Percentiles rank a stretch among this genome's conserved stretches.
Conservation (phyloP, 1,284 basidiomycete genomes). For the Leucoagaricus sp. region DNA sequence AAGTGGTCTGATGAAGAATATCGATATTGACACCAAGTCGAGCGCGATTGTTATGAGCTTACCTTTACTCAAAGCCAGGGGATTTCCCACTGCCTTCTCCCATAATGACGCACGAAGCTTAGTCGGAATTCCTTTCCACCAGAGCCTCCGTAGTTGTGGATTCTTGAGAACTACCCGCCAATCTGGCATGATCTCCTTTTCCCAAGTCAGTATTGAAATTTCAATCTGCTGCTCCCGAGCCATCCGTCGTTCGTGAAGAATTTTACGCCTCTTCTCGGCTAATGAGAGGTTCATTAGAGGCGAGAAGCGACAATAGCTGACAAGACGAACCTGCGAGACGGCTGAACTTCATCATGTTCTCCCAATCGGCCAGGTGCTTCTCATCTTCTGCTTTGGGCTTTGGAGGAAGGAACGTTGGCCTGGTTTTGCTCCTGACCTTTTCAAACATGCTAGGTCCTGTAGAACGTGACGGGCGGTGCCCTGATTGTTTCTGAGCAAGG, state of each 20-base stretch:
- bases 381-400: slow-evolving; percentile 81
- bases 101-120: slow-evolving; percentile 86
- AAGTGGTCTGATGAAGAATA: slow-evolving; percentile 61
- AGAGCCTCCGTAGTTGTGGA: slow-evolving; percentile 68
- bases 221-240: slow-evolving; percentile 72
- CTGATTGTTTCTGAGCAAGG: slow-evolving; percentile 25
- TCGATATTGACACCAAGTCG: not conserved
- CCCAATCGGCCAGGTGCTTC: slow-evolving; percentile 88
- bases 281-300: not conserved
- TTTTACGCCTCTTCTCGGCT: slow-evolving; percentile 73
- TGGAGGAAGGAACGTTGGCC: slow-evolving; percentile 84
- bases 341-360: slow-evolving; percentile 88
- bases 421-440: slow-evolving; percentile 75
- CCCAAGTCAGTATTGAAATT: slow-evolving; percentile 73
- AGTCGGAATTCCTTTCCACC: slow-evolving; percentile 93
- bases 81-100: slow-evolving; percentile 88
- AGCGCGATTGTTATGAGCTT: slow-evolving; percentile 24
- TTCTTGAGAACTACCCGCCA: slow-evolving; percentile 78
- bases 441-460: slow-evolving; percentile 69
- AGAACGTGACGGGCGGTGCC: slow-evolving; percentile 52
- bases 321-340: slow-evolving; percentile 60
- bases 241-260: slow-evolving; percentile 62
- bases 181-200: slow-evolving; percentile 79
- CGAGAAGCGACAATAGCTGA: not conserved
- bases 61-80: slow-evolving; percentile 87